phyloP scores from a whole-genome alignment of 1,284 basidiomycete species.

The Marasmius oreades region DNA sequence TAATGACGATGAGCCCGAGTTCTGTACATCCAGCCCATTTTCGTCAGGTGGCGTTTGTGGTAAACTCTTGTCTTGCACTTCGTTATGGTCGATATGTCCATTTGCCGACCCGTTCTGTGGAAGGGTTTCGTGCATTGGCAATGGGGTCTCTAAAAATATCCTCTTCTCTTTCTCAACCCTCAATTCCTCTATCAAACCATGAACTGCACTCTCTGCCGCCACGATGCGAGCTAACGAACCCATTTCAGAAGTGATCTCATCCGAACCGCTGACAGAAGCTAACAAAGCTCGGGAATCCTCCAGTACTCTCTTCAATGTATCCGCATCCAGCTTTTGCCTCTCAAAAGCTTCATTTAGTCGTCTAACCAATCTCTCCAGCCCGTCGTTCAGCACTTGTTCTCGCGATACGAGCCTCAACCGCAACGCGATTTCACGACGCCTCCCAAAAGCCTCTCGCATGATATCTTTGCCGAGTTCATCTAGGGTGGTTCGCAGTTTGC shows the following conservation, averaged over 20 bases:
- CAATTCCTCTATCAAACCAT: slow-evolving; percentile 61
- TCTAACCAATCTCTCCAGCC: slow-evolving; percentile 52
- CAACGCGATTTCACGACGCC: slow-evolving; percentile 69
- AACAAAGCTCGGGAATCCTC: slow-evolving; percentile 49
- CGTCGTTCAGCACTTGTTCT: slow-evolving; percentile 63
- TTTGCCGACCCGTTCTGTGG: not conserved
- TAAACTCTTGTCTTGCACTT: not conserved
- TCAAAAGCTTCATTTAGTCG: slow-evolving; percentile 42
- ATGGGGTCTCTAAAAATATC: slow-evolving; percentile 33
- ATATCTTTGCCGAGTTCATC: slow-evolving; percentile 76
- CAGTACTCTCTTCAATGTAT: slow-evolving; percentile 37
- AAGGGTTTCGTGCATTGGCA: not conserved
- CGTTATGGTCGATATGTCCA: not conserved
- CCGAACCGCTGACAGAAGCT: slow-evolving; percentile 26
- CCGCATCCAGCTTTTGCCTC: slow-evolving; percentile 17
- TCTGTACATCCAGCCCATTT: not conserved
- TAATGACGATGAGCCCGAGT: slow-evolving; percentile 3
- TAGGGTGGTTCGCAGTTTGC: slow-evolving; percentile 55
- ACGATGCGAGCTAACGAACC: slow-evolving; percentile 30
- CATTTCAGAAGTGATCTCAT: slow-evolving; percentile 40
- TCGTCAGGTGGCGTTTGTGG: not conserved
- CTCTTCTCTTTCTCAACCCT: slow-evolving; percentile 60
- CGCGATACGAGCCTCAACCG: slow-evolving; percentile 64
- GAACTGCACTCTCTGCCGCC: slow-evolving; percentile 58
- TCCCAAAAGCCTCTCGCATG: slow-evolving; percentile 70